phyloP scores from a whole-genome alignment of 2,329 filamentous ascomycete genomes.

The Diaporthe citriasiana region DNA sequence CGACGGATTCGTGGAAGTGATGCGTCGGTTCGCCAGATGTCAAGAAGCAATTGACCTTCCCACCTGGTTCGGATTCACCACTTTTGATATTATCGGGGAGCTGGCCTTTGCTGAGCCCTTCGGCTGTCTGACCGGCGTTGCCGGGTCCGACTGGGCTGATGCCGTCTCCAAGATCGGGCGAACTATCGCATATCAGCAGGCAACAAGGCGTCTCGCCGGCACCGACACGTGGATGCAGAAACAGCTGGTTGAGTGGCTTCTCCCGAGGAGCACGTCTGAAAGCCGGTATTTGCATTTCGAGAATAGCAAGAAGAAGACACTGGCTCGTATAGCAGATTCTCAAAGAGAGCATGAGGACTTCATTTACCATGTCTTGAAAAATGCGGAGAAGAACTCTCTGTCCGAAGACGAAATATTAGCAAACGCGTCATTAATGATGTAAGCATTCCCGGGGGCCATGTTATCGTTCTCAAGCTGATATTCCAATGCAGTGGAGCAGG shows the following conservation, averaged over 20 bases:
- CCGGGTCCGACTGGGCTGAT: background rate
- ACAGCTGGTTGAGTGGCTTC: background rate
- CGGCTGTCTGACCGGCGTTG: slow-evolving; percentile 46
- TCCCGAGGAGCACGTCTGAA: slow-evolving; percentile 1
- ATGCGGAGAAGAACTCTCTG: background rate
- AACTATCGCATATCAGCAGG: slow-evolving; percentile 4
- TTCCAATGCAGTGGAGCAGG: background rate
- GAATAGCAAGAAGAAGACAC: background rate
- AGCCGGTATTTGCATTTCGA: background rate
- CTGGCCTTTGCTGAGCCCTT: slow-evolving; percentile 59
- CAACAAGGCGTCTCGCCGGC: background rate
- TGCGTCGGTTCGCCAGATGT: slow-evolving; percentile 17
- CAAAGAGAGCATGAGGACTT: background rate
- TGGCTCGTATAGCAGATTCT: background rate
- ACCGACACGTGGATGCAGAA: background rate
- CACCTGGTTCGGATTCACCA: slow-evolving; percentile 54
- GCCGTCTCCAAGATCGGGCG: background rate
- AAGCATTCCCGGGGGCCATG: background rate
- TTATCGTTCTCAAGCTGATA: background rate
- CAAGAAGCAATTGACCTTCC: slow-evolving; percentile 46
- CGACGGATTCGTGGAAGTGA: slow-evolving; percentile 3
- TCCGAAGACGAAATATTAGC: background rate
- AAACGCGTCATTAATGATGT: background rate
- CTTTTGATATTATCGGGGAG: slow-evolving; percentile 52
- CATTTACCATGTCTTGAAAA: background rate